Evolutionary conservation across 2,329 filamentous ascomycete genomes (phyloP).

Genomic region (Beauveria rudraprayagi): DNA sequence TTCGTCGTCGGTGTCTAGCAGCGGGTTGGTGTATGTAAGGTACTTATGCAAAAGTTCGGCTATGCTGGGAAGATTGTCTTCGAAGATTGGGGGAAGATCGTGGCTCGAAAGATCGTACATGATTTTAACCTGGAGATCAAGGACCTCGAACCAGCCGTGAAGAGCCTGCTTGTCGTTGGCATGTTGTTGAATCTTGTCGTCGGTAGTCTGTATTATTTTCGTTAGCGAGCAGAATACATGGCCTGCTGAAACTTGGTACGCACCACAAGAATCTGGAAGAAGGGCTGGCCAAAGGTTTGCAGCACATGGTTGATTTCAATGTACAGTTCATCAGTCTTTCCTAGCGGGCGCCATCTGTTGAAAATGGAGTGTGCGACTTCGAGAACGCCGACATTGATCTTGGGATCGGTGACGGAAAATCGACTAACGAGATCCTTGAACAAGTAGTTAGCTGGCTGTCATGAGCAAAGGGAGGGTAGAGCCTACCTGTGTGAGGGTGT

Average conservation of each 20-base stretch:
- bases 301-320: conserved; percentile 96
- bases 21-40: conserved; percentile 76
- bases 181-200: conserved; percentile 65
- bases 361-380: conserved; percentile 99
- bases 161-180: conserved; percentile 66
- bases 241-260: conserved; percentile 17
- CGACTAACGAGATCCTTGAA: conserved; percentile 75
- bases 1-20: conserved; percentile 82
- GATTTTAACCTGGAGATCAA: conserved; percentile 85
- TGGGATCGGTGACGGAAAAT: conserved; percentile 71
- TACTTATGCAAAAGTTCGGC: conserved; percentile 84
- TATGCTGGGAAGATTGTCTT: conserved; percentile 74
- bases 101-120: conserved; percentile 97
- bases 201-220: conserved; percentile 44
- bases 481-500: conserved; percentile 78
- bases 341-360: conserved; percentile 88
- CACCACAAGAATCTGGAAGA: conserved; percentile 71
- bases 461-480: background rate
- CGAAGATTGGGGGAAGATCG: conserved; percentile 88
- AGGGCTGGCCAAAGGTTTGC: conserved; percentile 72
- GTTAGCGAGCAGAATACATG: conserved; percentile 14
- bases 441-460: background rate
- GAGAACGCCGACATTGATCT: conserved; percentile 85
- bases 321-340: conserved; percentile 86
- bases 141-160: conserved; percentile 70